Conservation (phyloP, 2,329 filamentous ascomycete genomes). For the Colletotrichum sp. region DNA sequence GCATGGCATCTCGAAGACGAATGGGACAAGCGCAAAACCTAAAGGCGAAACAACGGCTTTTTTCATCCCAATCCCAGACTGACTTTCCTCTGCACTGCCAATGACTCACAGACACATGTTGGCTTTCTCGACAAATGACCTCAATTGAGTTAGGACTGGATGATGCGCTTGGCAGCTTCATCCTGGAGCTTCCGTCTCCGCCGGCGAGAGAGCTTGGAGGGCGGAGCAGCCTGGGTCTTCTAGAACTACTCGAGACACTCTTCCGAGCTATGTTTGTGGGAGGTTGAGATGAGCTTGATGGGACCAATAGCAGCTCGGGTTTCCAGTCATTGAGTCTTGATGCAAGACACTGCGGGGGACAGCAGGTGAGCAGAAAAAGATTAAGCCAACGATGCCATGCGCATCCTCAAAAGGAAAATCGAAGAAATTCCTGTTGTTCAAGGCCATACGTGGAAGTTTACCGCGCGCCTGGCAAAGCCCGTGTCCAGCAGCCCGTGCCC, state of each 20-base stretch:
- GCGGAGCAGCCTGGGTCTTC: not conserved
- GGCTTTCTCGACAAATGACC: not conserved
- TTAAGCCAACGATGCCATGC: accelerated
- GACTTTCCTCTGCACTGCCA: not conserved
- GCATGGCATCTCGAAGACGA: not conserved
- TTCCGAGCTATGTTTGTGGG: not conserved
- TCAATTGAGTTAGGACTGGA: not conserved
- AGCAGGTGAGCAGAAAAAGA: not conserved
- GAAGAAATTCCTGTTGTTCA: not conserved
- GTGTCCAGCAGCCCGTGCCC: not conserved
- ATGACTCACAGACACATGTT: not conserved
- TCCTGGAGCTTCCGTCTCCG: not conserved
- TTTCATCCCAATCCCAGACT: not conserved
- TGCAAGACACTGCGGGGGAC: not conserved
- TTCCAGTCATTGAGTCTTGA: not conserved
- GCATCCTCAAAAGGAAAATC: not conserved
- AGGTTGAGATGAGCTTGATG: not conserved
- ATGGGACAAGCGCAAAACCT: not conserved
- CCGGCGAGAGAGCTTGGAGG: not conserved
- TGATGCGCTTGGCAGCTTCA: not conserved
- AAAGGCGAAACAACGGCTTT: not conserved
- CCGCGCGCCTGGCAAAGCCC: not conserved
- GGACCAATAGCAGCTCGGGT: not conserved
- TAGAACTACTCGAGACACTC: not conserved
- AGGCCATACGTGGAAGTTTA: not conserved